Evolutionary conservation across 2,329 filamentous ascomycete species (phyloP).

Genomic region (Zymoseptoria passerinii): DNA sequence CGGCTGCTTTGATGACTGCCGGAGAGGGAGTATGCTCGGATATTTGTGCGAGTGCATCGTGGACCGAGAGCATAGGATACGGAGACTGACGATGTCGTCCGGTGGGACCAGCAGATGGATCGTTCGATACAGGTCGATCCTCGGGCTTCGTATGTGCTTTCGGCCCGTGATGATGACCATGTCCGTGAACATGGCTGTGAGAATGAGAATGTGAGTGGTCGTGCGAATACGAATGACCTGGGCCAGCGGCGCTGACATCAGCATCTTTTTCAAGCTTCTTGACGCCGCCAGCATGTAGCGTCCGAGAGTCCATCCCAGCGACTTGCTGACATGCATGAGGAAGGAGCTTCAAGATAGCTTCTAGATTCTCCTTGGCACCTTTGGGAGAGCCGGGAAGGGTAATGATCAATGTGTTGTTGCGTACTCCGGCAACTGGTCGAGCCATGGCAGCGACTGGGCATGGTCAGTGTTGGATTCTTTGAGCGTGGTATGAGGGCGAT

Average conservation of each 20-base stretch:
- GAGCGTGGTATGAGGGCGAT: conserved; percentile 29
- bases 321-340: conserved; percentile 93
- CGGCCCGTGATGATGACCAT: conserved; percentile 49
- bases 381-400: conserved; percentile 93
- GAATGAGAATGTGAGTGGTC: conserved; percentile 29
- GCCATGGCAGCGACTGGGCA: conserved; percentile 86
- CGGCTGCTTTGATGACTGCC: conserved; percentile 47
- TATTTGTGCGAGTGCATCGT: conserved; percentile 69
- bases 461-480: conserved; percentile 13
- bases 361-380: conserved; percentile 86
- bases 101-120: conserved; percentile 51
- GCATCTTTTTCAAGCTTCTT: conserved; percentile 79
- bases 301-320: conserved; percentile 70
- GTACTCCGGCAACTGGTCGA: conserved; percentile 78
- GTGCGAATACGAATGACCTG: conserved; percentile 22
- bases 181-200: conserved; percentile 40
- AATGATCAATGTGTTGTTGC: conserved; percentile 72
- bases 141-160: conserved; percentile 64
- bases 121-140: conserved; percentile 50
- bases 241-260: conserved; percentile 35
- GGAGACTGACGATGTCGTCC: conserved; percentile 75
- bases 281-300: conserved; percentile 70
- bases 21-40: conserved; percentile 62
- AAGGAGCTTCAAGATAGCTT: conserved; percentile 78
- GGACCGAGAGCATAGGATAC: conserved; percentile 83